These are phyloP conservation scores for Pinus tabuliformis DNA, from an alignment of 75 land plant genomes.

Conservation along the genomic window DNA sequence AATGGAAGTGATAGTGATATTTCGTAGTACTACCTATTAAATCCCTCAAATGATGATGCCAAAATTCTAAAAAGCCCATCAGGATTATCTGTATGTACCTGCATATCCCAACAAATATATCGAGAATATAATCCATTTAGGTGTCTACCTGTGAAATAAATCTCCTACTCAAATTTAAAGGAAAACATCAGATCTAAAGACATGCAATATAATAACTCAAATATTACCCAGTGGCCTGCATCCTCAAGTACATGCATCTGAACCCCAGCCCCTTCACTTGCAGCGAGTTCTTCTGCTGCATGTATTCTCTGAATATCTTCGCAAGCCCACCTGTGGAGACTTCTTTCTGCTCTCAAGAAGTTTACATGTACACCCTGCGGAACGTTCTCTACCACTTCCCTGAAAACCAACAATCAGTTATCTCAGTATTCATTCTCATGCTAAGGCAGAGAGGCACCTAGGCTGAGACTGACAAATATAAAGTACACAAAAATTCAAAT, in stretches of 20 bases:
- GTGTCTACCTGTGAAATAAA: background rate
- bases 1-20: no score
- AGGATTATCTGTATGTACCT: constrained; percentile 97
- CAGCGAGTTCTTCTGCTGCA: constrained; percentile 74
- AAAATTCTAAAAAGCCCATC: constrained; percentile 91
- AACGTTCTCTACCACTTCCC: constrained; percentile 85
- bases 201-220: background rate
- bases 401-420: constrained; percentile 17
- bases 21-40: background rate
- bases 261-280: constrained; percentile 87
- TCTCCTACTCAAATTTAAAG: background rate
- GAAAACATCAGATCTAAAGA: constrained; percentile 4
- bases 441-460: constrained; percentile 1
- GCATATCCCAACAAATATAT: constrained; percentile 10
- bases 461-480: background rate
- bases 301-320: constrained; percentile 91
- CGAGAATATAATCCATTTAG: background rate
- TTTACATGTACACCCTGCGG: constrained; percentile 92
- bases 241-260: constrained; percentile 98
- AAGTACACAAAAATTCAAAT: background rate
- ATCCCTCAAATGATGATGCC: constrained; percentile 60
- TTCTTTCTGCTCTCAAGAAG: constrained; percentile 94
- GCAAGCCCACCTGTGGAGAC: constrained; percentile 92
- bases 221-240: constrained; percentile 95
- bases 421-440: background rate